phyloP scores from a whole-genome alignment of 768 basidiomycete species.

The Tricholoma bakamatsutake region DNA sequence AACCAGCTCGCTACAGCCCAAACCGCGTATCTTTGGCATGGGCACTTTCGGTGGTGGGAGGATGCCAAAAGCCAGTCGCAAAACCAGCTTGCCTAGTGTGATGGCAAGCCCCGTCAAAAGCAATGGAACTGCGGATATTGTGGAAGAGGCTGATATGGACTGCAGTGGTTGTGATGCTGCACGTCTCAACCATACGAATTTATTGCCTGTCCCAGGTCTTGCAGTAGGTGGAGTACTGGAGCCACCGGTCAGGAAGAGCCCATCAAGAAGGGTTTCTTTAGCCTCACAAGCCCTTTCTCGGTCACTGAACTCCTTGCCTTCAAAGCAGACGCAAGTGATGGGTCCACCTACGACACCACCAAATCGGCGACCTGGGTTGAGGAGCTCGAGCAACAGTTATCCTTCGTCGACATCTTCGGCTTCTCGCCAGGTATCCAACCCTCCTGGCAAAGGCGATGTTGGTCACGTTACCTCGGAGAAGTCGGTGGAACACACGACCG shows the following conservation, averaged over 20 bases:
- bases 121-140: not conserved
- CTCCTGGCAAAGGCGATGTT: conserved; percentile 9
- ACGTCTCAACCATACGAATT: not conserved
- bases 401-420: conserved; percentile 12
- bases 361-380: conserved; percentile 21
- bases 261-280: conserved; percentile 50
- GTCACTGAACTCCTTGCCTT: conserved; percentile 49
- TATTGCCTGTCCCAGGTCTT: conserved; percentile 14
- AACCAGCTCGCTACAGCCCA: conserved; percentile 1
- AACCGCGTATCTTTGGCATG: conserved; percentile 16
- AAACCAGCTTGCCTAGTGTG: conserved; percentile 40
- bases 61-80: conserved; percentile 37
- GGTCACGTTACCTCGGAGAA: conserved; percentile 16
- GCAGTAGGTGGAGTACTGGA: conserved; percentile 30
- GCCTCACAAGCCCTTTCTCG: conserved; percentile 58
- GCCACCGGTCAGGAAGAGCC: conserved; percentile 15
- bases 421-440: conserved; percentile 2
- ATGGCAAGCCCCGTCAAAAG: conserved; percentile 47
- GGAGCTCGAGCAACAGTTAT: conserved; percentile 36
- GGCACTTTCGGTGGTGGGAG: conserved; percentile 17
- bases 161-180: conserved; percentile 9
- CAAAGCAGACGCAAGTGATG: conserved; percentile 32
- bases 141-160: not conserved
- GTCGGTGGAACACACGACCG: conserved; percentile 10
- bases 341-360: conserved; percentile 45